These are phyloP conservation scores for Eucalyptus guilfoylei DNA, from an alignment of 345 rosid species.

Conservation along the genomic window DNA sequence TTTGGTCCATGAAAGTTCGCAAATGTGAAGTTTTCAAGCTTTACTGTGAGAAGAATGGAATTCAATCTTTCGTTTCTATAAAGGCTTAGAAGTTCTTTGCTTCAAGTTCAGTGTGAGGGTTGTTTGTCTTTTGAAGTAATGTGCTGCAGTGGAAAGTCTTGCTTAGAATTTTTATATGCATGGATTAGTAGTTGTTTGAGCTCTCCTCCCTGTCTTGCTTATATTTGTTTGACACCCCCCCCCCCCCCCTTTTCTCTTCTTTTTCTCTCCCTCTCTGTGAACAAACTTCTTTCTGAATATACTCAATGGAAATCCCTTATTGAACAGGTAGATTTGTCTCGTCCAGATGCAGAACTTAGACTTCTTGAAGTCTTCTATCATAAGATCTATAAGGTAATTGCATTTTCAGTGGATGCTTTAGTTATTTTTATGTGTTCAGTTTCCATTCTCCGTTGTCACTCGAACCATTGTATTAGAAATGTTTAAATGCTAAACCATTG, in stretches of 20 bases:
- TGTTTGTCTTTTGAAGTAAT: neutral
- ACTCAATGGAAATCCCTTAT: neutral
- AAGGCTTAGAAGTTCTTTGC: neutral
- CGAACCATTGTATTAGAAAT: neutral
- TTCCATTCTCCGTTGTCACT: neutral
- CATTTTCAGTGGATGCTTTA: neutral
- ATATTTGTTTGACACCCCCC: neutral
- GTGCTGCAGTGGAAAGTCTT: neutral
- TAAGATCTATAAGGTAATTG: slow-evolving; percentile 83
- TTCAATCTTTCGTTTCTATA: neutral
- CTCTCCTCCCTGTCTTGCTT: neutral
- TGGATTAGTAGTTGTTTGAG: neutral
- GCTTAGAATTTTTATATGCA: neutral
- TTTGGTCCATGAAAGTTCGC: neutral
- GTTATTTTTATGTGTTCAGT: neutral
- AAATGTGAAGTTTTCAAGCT: neutral
- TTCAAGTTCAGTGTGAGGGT: neutral
- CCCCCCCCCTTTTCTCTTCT: neutral
- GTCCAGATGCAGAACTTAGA: slow-evolving; percentile 84
- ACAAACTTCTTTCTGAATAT: neutral
- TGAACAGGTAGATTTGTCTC: slow-evolving; percentile 86
- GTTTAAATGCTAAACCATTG: neutral
- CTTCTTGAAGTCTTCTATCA: slow-evolving; percentile 91
- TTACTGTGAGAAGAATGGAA: neutral
- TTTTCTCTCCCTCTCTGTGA: neutral